These are phyloP conservation scores for Pilaira anomala DNA, from an alignment of 192 early-diverging fungal genomes.

Conservation along the genomic window DNA sequence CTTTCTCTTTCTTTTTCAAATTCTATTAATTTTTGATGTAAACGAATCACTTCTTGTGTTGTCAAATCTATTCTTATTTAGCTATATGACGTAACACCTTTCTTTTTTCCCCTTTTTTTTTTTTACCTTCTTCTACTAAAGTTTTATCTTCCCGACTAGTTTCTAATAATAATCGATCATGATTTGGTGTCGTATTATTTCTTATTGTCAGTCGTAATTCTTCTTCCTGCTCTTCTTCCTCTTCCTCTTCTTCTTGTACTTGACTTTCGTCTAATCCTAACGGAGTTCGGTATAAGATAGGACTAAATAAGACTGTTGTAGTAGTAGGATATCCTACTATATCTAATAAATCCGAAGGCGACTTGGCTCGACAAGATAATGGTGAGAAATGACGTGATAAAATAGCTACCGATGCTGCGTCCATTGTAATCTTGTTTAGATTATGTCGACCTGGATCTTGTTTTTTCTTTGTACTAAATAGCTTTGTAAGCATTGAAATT, in stretches of 20 bases:
- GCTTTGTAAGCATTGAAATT: too few relatives aligned
- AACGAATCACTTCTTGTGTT: slow-evolving; percentile 6
- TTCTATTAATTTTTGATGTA: slow-evolving; percentile 2
- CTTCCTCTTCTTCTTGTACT: too few relatives aligned
- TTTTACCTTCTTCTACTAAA: slow-evolving; percentile 10
- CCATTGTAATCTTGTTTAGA: neutral
- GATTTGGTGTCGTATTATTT: too few relatives aligned
- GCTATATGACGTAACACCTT: neutral
- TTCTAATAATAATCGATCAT: neutral
- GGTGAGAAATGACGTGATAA: slow-evolving; percentile 21
- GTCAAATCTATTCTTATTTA: neutral
- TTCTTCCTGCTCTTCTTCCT: too few relatives aligned
- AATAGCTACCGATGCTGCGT: slow-evolving; percentile 12
- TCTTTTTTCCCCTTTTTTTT: slow-evolving; percentile 5
- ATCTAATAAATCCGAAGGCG: slow-evolving; percentile 32
- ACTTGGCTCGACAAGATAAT: slow-evolving; percentile 23
- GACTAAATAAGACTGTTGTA: neutral
- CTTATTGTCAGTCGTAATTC: too few relatives aligned
- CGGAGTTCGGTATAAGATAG: too few relatives aligned
- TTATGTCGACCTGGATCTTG: neutral
- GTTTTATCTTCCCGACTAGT: slow-evolving; percentile 16
- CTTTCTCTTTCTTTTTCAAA: neutral
- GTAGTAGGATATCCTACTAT: slow-evolving; percentile 26
- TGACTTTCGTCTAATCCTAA: too few relatives aligned
- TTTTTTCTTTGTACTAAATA: too few relatives aligned